Percentiles rank a stretch among this genome's conserved stretches.
Conservation (phyloP, 2,329 filamentous ascomycete species). For the Calonectria pseudoturangicola region DNA sequence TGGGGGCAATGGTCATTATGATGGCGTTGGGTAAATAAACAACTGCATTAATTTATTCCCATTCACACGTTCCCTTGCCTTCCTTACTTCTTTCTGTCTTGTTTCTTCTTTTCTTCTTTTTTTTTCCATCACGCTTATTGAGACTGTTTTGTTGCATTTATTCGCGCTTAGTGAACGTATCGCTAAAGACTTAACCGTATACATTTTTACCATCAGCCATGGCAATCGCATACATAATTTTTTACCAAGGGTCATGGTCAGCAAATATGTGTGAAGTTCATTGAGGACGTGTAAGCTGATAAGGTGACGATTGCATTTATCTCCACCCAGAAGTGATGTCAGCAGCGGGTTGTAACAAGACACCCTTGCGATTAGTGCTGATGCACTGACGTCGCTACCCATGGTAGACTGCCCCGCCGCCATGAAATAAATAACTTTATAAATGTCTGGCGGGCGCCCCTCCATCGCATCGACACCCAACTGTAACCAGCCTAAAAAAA, state of each 20-base stretch:
- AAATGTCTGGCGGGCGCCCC: conserved; percentile 19
- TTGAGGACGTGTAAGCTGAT: background rate
- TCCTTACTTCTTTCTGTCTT: too few species aligned
- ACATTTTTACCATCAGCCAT: too few species aligned
- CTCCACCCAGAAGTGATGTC: conserved; percentile 9
- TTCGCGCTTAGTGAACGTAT: too few species aligned
- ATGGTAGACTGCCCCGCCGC: conserved; percentile 47
- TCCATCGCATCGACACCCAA: conserved; percentile 25
- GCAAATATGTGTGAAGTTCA: background rate
- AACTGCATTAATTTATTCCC: conserved; percentile 14
- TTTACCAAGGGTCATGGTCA: background rate
- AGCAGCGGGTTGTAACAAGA: conserved; percentile 12
- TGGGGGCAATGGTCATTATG: conserved; percentile 32
- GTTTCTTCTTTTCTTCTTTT: too few species aligned
- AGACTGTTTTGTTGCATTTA: background rate
- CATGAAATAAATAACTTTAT: conserved; percentile 42
- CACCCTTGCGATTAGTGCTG: conserved; percentile 44
- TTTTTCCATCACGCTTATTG: background rate
- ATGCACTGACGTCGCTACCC: conserved; percentile 52
- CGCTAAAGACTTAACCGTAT: background rate
- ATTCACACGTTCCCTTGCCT: background rate
- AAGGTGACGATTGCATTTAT: background rate
- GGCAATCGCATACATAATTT: background rate
- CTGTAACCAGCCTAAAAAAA: background rate
- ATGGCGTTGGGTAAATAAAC: conserved; percentile 38